Conservation (phyloP, 2,329 filamentous ascomycete species). For the Cryphonectria japonica region DNA sequence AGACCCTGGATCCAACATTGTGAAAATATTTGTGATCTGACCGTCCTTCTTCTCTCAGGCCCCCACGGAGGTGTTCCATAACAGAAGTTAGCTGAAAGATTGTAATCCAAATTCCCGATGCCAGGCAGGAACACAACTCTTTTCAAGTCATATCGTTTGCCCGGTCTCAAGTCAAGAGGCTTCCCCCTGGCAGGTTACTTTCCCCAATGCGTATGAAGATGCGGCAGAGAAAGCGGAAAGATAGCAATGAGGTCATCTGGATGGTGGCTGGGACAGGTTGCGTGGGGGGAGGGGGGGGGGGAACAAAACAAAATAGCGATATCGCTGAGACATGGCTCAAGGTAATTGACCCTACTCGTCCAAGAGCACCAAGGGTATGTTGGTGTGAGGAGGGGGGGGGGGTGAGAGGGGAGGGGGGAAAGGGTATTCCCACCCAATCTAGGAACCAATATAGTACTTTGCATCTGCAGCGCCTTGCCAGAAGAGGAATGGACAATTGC, state of each 20-base stretch:
- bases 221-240: neutral
- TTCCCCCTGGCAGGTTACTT: too few relatives aligned
- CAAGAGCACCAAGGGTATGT: neutral
- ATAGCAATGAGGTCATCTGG: neutral
- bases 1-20: neutral
- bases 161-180: too few relatives aligned
- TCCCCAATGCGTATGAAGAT: neutral
- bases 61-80: neutral
- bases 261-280: neutral
- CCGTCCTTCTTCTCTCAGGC: neutral
- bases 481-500: neutral
- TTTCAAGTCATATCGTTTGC: neutral
- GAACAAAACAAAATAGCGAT: neutral
- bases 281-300: neutral
- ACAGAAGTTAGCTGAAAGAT: neutral
- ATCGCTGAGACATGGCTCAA: neutral
- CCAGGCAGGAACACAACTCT: neutral
- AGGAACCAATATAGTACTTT: neutral
- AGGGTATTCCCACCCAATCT: neutral
- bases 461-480: neutral
- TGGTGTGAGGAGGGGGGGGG: too few relatives aligned
- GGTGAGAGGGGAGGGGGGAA: too few relatives aligned
- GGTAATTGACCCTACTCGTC: neutral
- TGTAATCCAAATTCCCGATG: neutral
- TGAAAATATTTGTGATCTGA: neutral